A percentile compares a stretch with the other conserved stretches of the same genome.
Evolutionary conservation across 208 protist species (phyloP).

Genomic region (Trypanosoma lewisi): DNA sequence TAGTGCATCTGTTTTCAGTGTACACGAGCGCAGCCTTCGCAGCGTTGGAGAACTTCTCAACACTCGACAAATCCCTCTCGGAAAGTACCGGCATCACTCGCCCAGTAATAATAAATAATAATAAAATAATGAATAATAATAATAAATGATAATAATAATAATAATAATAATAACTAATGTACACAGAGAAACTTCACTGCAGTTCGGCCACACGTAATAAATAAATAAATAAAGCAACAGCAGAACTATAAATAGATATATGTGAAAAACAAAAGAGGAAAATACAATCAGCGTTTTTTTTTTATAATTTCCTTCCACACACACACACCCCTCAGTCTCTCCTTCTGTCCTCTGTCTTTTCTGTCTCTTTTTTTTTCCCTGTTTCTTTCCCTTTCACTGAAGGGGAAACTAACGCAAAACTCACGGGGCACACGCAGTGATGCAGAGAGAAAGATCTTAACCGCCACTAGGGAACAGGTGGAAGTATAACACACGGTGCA

Average conservation of each 20-base stretch:
- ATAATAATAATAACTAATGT: slow-evolving; percentile 1
- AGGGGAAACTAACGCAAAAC: no score
- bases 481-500: no score
- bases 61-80: slow-evolving; percentile 52
- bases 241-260: neutral
- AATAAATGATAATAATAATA: slow-evolving; percentile 24
- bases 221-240: neutral
- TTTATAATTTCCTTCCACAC: neutral
- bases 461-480: no score
- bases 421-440: no score
- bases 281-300: neutral
- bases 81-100: slow-evolving; percentile 44
- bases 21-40: slow-evolving; percentile 35
- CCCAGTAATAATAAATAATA: slow-evolving; percentile 7
- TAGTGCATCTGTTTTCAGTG: no score
- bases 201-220: neutral
- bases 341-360: neutral
- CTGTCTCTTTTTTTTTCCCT: neutral
- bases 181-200: neutral
- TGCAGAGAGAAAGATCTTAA: no score
- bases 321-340: neutral
- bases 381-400: neutral
- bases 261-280: neutral
- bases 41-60: slow-evolving; percentile 67
- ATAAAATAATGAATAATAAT: slow-evolving; percentile 22